These are phyloP conservation scores for Yarrowia porcina DNA, from an alignment of 805 yeast species.

Conservation along the genomic window DNA sequence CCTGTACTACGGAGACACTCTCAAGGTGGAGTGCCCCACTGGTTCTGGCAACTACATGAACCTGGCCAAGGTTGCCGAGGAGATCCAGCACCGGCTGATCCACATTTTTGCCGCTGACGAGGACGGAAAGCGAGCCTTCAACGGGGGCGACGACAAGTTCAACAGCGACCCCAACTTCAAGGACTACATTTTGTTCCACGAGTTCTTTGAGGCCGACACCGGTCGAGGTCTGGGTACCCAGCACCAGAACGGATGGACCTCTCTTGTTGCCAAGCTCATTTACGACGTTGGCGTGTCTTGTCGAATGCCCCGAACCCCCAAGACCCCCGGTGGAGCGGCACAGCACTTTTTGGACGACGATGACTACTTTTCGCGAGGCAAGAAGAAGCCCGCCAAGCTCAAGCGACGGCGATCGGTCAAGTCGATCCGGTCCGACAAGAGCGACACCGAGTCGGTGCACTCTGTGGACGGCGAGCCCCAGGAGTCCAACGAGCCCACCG, in stretches of 20 bases:
- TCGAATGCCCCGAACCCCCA: constrained; percentile 39
- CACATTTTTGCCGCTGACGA: constrained; percentile 68
- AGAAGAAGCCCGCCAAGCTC: constrained; percentile 27
- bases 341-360: constrained; percentile 40
- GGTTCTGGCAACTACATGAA: constrained; percentile 75
- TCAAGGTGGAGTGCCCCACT: constrained; percentile 83
- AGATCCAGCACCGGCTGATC: constrained; percentile 80
- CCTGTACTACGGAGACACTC: constrained; percentile 79
- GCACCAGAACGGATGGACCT: constrained; percentile 97
- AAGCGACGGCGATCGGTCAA: constrained; percentile 30
- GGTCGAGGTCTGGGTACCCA: constrained; percentile 92
- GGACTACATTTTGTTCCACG: constrained; percentile 76
- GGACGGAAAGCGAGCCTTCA: constrained; percentile 68
- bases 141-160: constrained; percentile 48
- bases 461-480: constrained; percentile 3
- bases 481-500: constrained; percentile 13
- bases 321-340: constrained; percentile 38
- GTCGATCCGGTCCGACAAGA: constrained; percentile 24
- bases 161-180: constrained; percentile 68
- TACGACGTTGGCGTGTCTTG: constrained; percentile 77
- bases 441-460: constrained; percentile 14
- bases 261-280: constrained; percentile 85
- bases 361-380: constrained; percentile 31
- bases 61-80: constrained; percentile 87
- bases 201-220: constrained; percentile 89